Base-by-base conservation (phyloP, 495 filamentous ascomycete genomes). In the Penicillium verhagenii region DNA sequence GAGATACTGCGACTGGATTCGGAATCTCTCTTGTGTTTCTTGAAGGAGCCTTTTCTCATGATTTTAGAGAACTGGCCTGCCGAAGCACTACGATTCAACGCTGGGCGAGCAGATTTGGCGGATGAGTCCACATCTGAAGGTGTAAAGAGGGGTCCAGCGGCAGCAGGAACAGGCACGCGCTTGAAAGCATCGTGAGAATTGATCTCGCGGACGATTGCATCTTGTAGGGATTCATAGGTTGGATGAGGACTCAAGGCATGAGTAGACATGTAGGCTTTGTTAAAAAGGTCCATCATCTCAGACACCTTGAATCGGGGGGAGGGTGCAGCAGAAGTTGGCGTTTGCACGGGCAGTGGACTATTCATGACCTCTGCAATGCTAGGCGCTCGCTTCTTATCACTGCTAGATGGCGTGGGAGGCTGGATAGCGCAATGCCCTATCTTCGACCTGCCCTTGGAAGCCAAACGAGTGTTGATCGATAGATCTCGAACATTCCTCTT, bases 331-430 rank as follows among this genome's bases (percentile, higher is more conserved):
- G 55, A 37, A 35, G 47, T 63, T 1, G 60, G 66, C 21, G 56
- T 72, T 16, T 50, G 61, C 11, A 54, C 54, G 25, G 68, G 71
- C 25, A 77, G 29, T 45, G 73, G 73, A 21, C 66, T 77, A 45
- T 73, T 69, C 69, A 78, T 72, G n/a, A 78, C 60, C 53, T 78
- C 72, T 53, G 73, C 72, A 50, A 78, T 77, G 48, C 69, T 78
- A 11, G 69, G 65, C 43, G 70, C 64, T 16, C 64, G 56, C 6
- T 67, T 69, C 44, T 53, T 57, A 7, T 62, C 57, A n/a, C 39
- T 35, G 7, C 47, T 63, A 18, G 56, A 70, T 2, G 75, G 72
- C 0, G 73, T 76, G 13, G 75, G 75, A 18, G 74, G 73, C 47
- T 73, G 73, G 16, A 76, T 75, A 20, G 70, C 71, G 23, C 66